These are phyloP conservation scores for Trapa bicornis DNA, from an alignment of 345 rosid genomes.

Conservation along the genomic window DNA sequence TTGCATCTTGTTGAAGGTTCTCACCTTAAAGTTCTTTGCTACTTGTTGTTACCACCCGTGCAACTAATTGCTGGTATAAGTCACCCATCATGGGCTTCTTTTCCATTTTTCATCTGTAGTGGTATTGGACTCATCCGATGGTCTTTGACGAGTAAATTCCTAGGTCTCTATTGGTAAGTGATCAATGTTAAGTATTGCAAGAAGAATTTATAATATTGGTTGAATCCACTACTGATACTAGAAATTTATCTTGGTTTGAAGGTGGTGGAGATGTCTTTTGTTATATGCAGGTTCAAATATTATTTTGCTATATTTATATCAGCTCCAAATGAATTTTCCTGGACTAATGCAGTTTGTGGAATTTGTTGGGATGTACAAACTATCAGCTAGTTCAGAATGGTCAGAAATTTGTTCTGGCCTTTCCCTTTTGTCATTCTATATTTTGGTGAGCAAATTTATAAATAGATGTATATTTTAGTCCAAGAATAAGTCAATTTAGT, in stretches of 20 bases:
- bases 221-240: background rate
- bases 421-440: conserved; percentile 33
- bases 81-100: conserved; percentile 46
- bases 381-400: conserved; percentile 31
- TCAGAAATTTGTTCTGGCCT: conserved; percentile 32
- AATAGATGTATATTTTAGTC: background rate
- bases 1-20: conserved; percentile 31
- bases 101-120: conserved; percentile 45
- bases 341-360: conserved; percentile 18
- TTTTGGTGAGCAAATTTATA: conserved; percentile 25
- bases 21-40: conserved; percentile 32
- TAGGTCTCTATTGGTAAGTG: conserved; percentile 39
- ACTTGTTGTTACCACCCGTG: conserved; percentile 31
- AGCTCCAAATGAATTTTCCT: conserved; percentile 28
- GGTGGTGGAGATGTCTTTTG: conserved; percentile 44
- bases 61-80: conserved; percentile 43
- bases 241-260: conserved; percentile 12
- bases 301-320: conserved; percentile 32
- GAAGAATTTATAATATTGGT: background rate
- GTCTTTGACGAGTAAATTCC: conserved; percentile 44
- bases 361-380: conserved; percentile 34
- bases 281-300: conserved; percentile 36
- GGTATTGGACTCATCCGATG: conserved; percentile 38
- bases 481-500: background rate
- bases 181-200: background rate